Percentiles rank a stretch among this genome's conserved stretches.
phyloP scores from a whole-genome alignment of 1,139 yeast species.

The Yamadazyma triangularis region DNA sequence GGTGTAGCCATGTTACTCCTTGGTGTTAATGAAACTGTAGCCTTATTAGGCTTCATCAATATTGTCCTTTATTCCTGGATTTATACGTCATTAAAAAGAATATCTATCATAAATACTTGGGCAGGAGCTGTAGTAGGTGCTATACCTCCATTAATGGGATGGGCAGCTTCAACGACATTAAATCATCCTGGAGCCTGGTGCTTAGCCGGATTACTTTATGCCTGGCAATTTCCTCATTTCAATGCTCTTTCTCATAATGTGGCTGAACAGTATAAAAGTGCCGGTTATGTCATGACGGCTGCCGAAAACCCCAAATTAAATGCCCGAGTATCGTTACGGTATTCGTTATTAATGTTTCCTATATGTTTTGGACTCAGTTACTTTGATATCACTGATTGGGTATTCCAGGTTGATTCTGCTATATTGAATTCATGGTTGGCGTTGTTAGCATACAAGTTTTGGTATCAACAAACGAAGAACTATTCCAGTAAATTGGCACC shows the following conservation, averaged over 20 bases:
- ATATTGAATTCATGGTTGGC: constrained; percentile 83
- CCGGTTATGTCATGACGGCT: constrained; percentile 96
- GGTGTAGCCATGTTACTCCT: constrained; percentile 67
- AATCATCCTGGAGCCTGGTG: constrained; percentile 94
- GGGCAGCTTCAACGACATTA: constrained; percentile 91
- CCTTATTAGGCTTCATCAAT: constrained; percentile 70
- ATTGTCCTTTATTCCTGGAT: constrained; percentile 83
- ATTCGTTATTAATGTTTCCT: constrained; percentile 88
- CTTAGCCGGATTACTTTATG: constrained; percentile 80
- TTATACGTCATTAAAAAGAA: constrained; percentile 86
- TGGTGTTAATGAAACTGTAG: constrained; percentile 87
- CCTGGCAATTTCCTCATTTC: constrained; percentile 99
- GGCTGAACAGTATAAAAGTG: constrained; percentile 80
- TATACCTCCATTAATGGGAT: constrained; percentile 98
- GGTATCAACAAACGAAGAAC: constrained; percentile 68
- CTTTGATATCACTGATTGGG: constrained; percentile 78
- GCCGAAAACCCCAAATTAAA: constrained; percentile 88
- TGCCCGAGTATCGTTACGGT: constrained; percentile 89
- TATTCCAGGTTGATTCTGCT: constrained; percentile 75
- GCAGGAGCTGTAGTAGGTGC: constrained; percentile 98
- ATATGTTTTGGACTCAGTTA: constrained; percentile 80
- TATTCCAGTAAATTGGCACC: constrained; percentile 38
- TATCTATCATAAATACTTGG: constrained; percentile 89
- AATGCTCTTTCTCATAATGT: constrained; percentile 87
- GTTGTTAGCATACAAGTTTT: constrained; percentile 74